Conservation (phyloP, 805 yeast genomes). For the Zygoascus bituminiphila region DNA sequence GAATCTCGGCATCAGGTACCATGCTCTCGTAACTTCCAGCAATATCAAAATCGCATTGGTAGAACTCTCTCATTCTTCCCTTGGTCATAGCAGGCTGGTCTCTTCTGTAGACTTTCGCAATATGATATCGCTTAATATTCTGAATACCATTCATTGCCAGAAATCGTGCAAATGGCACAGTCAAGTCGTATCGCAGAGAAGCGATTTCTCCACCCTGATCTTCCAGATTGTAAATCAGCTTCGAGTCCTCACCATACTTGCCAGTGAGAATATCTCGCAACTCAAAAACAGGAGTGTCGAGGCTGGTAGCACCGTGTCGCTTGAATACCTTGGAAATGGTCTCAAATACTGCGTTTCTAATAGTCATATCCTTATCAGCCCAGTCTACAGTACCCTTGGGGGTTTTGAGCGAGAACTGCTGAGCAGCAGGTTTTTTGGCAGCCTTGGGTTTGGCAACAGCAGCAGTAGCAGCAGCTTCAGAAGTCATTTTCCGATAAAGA, state of each 20-base stretch:
- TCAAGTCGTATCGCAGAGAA: constrained; percentile 89
- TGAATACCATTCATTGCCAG: constrained; percentile 93
- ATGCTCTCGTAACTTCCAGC: constrained; percentile 89
- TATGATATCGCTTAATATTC: constrained; percentile 87
- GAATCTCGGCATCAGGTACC: constrained; percentile 93
- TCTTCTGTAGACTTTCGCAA: constrained; percentile 97
- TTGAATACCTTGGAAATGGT: constrained; percentile 70
- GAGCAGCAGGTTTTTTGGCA: constrained; percentile 10
- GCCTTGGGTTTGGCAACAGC: background rate
- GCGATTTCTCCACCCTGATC: constrained; percentile 99
- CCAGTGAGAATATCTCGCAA: constrained; percentile 92
- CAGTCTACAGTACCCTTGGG: constrained; percentile 98
- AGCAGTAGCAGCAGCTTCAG: constrained; percentile 1
- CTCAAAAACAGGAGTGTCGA: constrained; percentile 98
- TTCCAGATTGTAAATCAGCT: constrained; percentile 88
- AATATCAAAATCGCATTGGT: constrained; percentile 96
- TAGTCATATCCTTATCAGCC: constrained; percentile 96
- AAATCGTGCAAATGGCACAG: constrained; percentile 96
- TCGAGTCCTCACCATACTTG: constrained; percentile 97
- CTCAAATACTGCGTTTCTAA: constrained; percentile 78
- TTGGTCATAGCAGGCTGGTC: constrained; percentile 99
- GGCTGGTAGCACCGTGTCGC: constrained; percentile 96
- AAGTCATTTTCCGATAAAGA: constrained; percentile 1
- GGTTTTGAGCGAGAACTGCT: constrained; percentile 72
- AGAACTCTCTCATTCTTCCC: constrained; percentile 99